A percentile compares a stretch with the other conserved stretches of the same genome.
Evolutionary conservation across 2,329 filamentous ascomycete species (phyloP).

Genomic region (Paraconiothyrium brasiliense): DNA sequence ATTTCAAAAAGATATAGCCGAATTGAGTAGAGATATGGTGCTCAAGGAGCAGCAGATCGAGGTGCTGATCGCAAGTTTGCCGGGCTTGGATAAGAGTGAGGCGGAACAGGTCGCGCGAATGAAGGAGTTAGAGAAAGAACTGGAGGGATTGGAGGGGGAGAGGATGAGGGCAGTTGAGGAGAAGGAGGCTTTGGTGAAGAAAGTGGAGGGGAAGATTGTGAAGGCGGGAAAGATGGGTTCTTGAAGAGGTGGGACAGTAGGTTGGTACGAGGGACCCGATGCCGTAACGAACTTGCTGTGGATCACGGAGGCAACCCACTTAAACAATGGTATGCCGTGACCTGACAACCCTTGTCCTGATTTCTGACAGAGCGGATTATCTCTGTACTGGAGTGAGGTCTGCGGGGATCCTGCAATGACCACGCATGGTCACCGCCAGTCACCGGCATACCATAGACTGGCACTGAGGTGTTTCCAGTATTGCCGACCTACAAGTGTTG

Average conservation of each 20-base stretch:
- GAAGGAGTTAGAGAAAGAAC: slow-evolving; percentile 54
- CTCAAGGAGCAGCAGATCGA: slow-evolving; percentile 87
- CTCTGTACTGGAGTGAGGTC: too few relatives aligned
- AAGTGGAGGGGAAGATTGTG: slow-evolving; percentile 60
- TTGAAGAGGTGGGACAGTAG: not conserved
- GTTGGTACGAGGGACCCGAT: too few relatives aligned
- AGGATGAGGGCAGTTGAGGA: slow-evolving; percentile 52
- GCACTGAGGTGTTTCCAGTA: too few relatives aligned
- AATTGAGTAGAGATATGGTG: slow-evolving; percentile 79
- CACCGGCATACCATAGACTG: too few relatives aligned
- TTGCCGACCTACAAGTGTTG: too few relatives aligned
- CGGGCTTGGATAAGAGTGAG: slow-evolving; percentile 81
- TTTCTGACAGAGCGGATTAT: too few relatives aligned
- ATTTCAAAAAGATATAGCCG: slow-evolving; percentile 72
- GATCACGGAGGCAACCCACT: too few relatives aligned
- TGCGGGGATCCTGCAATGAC: too few relatives aligned
- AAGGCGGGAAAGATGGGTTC: slow-evolving; percentile 25
- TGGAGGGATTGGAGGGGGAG: slow-evolving; percentile 55
- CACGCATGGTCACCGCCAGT: too few relatives aligned
- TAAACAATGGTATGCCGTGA: too few relatives aligned
- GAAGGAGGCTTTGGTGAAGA: slow-evolving; percentile 53
- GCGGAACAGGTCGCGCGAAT: slow-evolving; percentile 74
- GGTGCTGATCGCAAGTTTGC: slow-evolving; percentile 75
- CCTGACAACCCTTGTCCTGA: too few relatives aligned
- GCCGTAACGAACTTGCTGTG: too few relatives aligned